Evolutionary conservation across 1,139 yeast genomes (phyloP), one percentile per base, ranked within the genome.

Genomic region (Candida pseudoviswanathii): DNA sequence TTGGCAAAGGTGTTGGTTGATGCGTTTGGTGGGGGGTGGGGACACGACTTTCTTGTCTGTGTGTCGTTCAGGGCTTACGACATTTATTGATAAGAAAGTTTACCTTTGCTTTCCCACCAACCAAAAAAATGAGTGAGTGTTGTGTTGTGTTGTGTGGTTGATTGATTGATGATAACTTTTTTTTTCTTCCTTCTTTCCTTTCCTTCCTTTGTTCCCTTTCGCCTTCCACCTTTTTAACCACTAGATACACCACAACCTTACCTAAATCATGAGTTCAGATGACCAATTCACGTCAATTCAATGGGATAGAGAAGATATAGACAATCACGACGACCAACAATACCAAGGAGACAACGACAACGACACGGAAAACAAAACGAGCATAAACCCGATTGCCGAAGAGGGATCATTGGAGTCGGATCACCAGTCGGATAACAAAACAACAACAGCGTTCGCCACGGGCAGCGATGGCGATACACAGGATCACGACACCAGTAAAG

Each of bases 251-350:
- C 16, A 9, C 8, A 11, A 6, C 24, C 16, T n/a, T 38, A 43
- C 33, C n/a, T 10, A 16, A 25, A 46, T 7, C 27, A 67, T 67
- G 66, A 66, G 62, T 54, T 56, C 70, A 16, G 80, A 75, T 48
- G 84, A 80, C 54, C 81, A 80, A 58, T 81, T 81, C 62, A 78
- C 84, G 1, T 80, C 85, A 39, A 77, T 81, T 46, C 83, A 78
- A 59, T 80, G 83, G 83, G 85, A 80, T 58, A 70, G 81, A 52
- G 81, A 70, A 24, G 82, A 77, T 8, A 60, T 64, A 16, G 60
- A 58, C 33, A 45, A 54, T 9, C 16, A 37, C 33, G 41, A 50
- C 27, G 51, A 48, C 16, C 42, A 46, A 7, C 47, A 52, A 26
- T 50, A 45, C 21, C 5, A 38, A 1, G 81, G 51, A 81, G 30